Evolutionary conservation across 176 grass and related monocot genomes (phyloP), one percentile per base, ranked within the genome.

Genomic region (Lolium perenne): DNA sequence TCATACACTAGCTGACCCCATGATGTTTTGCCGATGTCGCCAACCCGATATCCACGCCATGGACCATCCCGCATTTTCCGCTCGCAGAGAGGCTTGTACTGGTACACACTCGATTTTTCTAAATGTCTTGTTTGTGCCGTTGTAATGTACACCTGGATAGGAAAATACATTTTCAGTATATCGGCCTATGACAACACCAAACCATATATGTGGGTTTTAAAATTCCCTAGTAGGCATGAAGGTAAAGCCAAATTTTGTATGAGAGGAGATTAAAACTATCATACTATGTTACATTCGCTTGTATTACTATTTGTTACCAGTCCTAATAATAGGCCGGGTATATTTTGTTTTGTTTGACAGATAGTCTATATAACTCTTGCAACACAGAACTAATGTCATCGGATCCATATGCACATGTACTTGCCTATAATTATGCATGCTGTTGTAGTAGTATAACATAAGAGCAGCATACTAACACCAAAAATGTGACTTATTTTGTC

Each of bases 1-100:
- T 70, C 47, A 38, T 6, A 70, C 5, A n/a, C 32, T 2, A 71
- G 4, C 35, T 0, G 0, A 71, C 80, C 80, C 4, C 1, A 0
- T 7, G 18, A 16, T 25, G 46, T 26, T n/a, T 8, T 71, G 7
- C 51, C 17, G 20, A 57, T 82, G 35, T 82, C 50, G 2, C 80
- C 80, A 56, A 82, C 66, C 12, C 35, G 65, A 25, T 62, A 74
- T 74, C 71, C 71, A 29, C 22, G 56, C 35, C 38, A 46, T 32
- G 47, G 51, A 22, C 49, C 16, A 56, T 21, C 5, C 20, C 20
- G 11, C 0, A 56, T 2, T 43, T 41, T 4, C 49, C 65, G 49
- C 7, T 82, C 7, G 49, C 11, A 43, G 29, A 56, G 80, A 56
- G 80, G 65, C 32, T 40, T 82, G 64, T 71, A 82, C 48, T 67